Conservation (phyloP, 1,284 basidiomycete species). For the Mycosarcoma maydis region DNA sequence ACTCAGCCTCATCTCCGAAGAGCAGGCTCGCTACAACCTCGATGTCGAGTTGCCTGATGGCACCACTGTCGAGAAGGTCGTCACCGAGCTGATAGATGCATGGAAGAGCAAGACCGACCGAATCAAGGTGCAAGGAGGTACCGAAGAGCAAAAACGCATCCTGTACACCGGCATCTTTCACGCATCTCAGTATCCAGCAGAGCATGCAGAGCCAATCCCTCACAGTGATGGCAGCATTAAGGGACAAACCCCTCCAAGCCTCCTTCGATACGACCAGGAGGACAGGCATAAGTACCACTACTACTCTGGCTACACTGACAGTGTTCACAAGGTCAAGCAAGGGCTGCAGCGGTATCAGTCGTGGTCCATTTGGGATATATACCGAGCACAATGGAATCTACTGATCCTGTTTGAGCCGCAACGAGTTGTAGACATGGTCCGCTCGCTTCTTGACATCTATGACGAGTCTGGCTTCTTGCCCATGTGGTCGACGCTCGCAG, state of each 20-base stretch:
- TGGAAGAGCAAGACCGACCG: conserved; percentile 80
- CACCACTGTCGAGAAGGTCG: conserved; percentile 74
- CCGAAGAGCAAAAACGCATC: conserved; percentile 71
- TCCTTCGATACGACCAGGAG: conserved; percentile 4
- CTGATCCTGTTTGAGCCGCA: conserved; percentile 80
- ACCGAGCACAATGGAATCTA: conserved; percentile 81
- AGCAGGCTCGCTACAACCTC: conserved; percentile 78
- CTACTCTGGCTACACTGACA: conserved; percentile 80
- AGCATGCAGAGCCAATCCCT: conserved; percentile 73
- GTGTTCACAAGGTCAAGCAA: conserved; percentile 70
- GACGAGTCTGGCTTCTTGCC: conserved; percentile 81
- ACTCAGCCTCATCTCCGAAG: conserved; percentile 80
- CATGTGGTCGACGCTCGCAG: conserved; percentile 89
- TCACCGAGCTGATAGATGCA: conserved; percentile 71
- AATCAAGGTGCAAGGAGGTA: conserved; percentile 73
- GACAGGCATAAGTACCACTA: conserved; percentile 68
- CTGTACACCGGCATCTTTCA: conserved; percentile 69
- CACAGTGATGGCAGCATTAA: conserved; percentile 52
- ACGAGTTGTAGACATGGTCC: conserved; percentile 78
- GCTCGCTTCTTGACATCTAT: conserved; percentile 82
- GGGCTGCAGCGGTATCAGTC: conserved; percentile 77
- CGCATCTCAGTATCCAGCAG: conserved; percentile 77
- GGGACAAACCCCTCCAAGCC: not conserved
- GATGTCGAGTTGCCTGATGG: conserved; percentile 70
- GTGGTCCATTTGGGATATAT: conserved; percentile 87